Percentiles rank a stretch among this genome's conserved stretches.
These are phyloP conservation scores for Claviceps pazoutovae DNA, from an alignment of 2,329 filamentous ascomycete species.

Conservation along the genomic window DNA sequence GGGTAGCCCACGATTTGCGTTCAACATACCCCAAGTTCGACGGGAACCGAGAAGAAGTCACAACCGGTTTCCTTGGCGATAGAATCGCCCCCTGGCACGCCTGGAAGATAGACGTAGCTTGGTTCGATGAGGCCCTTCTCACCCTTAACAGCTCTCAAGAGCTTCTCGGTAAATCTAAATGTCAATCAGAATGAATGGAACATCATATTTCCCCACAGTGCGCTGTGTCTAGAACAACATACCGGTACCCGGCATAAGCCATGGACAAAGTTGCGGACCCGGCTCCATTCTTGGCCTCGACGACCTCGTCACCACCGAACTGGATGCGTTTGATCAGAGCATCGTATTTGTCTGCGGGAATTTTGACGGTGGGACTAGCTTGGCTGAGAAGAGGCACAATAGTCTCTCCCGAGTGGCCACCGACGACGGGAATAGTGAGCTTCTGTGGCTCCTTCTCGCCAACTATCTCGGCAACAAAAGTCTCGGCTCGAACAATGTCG, in stretches of 20 bases:
- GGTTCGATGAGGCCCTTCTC: conserved; percentile 90
- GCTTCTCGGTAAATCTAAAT: conserved; percentile 76
- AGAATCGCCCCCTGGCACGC: conserved; percentile 73
- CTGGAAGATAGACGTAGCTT: conserved; percentile 88
- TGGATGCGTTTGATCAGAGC: conserved; percentile 88
- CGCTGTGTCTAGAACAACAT: conserved; percentile 16
- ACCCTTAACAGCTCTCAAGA: conserved; percentile 77
- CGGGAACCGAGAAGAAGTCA: conserved; percentile 92
- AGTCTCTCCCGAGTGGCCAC: conserved; percentile 94
- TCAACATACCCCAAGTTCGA: conserved; percentile 79
- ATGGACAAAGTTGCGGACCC: conserved; percentile 88
- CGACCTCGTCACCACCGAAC: conserved; percentile 94
- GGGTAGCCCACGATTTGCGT: neutral
- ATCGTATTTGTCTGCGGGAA: conserved; percentile 82
- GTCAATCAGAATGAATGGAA: conserved; percentile 7
- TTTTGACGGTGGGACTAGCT: conserved; percentile 62
- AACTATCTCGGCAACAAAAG: conserved; percentile 76
- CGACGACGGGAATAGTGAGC: conserved; percentile 80
- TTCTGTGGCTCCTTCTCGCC: conserved; percentile 73
- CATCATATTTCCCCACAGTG: neutral
- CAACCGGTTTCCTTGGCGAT: conserved; percentile 70
- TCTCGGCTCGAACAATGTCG: conserved; percentile 95
- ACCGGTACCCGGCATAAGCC: conserved; percentile 92
- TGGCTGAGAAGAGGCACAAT: conserved; percentile 97
- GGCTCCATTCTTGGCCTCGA: conserved; percentile 84